A percentile compares a stretch with the other conserved stretches of the same genome.
Evolutionary conservation across 345 rosid species (phyloP).

Genomic region (Euphorbia pulcherrima): DNA sequence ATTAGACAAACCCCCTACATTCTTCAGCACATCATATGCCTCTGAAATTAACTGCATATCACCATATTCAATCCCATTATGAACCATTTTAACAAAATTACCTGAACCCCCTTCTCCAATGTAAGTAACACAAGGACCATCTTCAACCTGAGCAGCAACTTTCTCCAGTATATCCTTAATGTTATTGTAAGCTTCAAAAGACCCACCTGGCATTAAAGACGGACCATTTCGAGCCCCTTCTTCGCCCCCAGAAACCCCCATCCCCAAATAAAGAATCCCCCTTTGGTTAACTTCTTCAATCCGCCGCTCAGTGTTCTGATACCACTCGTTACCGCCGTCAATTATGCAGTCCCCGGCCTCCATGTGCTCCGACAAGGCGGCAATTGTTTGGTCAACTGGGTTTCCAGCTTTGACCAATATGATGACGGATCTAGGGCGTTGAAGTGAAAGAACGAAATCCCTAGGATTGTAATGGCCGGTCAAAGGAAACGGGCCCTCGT

Average conservation of each 20-base stretch:
- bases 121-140: conserved; percentile 95
- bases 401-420: conserved; percentile 93
- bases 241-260: conserved; percentile 98
- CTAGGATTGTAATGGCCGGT: conserved; percentile 70
- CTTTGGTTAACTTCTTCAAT: conserved; percentile 51
- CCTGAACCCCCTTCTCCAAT: conserved; percentile 98
- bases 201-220: conserved; percentile 94
- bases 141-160: conserved; percentile 95
- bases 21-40: conserved; percentile 90
- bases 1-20: conserved; percentile 71
- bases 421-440: conserved; percentile 82
- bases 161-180: conserved; percentile 59
- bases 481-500: conserved; percentile 72
- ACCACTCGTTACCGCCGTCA: conserved; percentile 98
- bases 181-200: conserved; percentile 66
- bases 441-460: conserved; percentile 84
- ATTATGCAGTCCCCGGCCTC: conserved; percentile 79
- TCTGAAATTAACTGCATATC: conserved; percentile 95
- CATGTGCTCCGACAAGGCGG: conserved; percentile 71
- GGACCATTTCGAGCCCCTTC: conserved; percentile 95
- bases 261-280: conserved; percentile 75
- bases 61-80: conserved; percentile 98
- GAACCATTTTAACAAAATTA: conserved; percentile 94
- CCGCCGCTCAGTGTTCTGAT: conserved; percentile 82
- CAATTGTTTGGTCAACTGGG: conserved; percentile 90